These are phyloP conservation scores for Tulasnella sp. DNA, from an alignment of 768 basidiomycete species.

Conservation along the genomic window DNA sequence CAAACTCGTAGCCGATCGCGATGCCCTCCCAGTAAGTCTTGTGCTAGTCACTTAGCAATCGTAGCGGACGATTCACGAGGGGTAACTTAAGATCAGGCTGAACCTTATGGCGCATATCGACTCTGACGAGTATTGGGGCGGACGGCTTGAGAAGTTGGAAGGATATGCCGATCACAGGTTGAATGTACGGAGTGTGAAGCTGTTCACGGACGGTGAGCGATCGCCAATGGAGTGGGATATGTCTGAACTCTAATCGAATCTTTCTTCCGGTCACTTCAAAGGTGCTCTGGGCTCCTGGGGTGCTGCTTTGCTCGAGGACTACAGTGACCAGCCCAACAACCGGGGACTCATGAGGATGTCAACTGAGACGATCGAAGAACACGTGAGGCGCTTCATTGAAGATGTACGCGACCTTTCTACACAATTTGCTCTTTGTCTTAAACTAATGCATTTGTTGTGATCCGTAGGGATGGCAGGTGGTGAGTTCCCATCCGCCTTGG, in stretches of 20 bases:
- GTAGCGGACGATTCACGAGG: not conserved
- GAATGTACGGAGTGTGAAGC: conserved; percentile 57
- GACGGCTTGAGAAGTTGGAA: conserved; percentile 43
- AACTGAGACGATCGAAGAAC: conserved; percentile 39
- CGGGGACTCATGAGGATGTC: conserved; percentile 53
- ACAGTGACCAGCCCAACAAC: conserved; percentile 64
- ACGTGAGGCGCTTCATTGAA: conserved; percentile 52
- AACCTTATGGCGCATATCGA: conserved; percentile 57
- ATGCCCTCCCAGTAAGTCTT: conserved; percentile 51
- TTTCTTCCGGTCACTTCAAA: conserved; percentile 19
- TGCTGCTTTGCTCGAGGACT: conserved; percentile 77
- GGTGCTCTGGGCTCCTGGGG: conserved; percentile 90
- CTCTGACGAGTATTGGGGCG: conserved; percentile 54
- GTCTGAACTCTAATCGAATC: conserved; percentile 9
- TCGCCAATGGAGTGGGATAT: not conserved
- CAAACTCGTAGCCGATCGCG: conserved; percentile 42
- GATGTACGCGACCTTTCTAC: conserved; percentile 27
- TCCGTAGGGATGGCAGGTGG: conserved; percentile 64
- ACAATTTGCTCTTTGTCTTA: not conserved
- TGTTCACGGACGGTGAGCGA: conserved; percentile 59
- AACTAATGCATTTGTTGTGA: not conserved
- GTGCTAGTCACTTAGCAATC: not conserved
- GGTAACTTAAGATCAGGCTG: conserved; percentile 30
- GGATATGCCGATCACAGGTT: conserved; percentile 52
- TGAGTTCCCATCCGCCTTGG: conserved; percentile 28